Conservation (phyloP, 2,329 filamentous ascomycete genomes). For the Penicillium sp. region DNA sequence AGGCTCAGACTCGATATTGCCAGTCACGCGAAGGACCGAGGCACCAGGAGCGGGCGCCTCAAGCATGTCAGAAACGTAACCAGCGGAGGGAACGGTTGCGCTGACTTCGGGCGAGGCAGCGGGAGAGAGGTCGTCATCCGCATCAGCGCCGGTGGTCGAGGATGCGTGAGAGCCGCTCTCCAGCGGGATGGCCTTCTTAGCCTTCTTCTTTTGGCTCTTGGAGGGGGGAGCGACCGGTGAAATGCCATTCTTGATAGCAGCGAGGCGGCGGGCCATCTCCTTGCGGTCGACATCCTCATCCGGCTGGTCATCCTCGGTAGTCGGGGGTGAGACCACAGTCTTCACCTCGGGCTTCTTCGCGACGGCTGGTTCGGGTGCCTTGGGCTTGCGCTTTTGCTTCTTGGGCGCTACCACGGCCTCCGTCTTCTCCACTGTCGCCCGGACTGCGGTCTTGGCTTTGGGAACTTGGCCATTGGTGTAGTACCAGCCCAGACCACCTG, state of each 20-base stretch:
- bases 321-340: conserved; percentile 31
- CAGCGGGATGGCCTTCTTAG: conserved; percentile 67
- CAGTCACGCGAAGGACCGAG: conserved; percentile 76
- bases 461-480: conserved; percentile 40
- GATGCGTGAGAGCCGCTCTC: conserved; percentile 60
- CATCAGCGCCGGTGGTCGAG: conserved; percentile 72
- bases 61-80: conserved; percentile 88
- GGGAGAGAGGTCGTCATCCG: conserved; percentile 77
- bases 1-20: conserved; percentile 58
- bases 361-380: conserved; percentile 32
- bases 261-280: conserved; percentile 75
- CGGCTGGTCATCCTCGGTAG: conserved; percentile 35
- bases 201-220: conserved; percentile 64
- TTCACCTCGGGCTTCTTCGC: conserved; percentile 36
- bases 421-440: conserved; percentile 36
- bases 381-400: conserved; percentile 47
- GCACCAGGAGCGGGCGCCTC: conserved; percentile 70
- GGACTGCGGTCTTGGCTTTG: conserved; percentile 36
- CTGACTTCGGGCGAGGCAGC: conserved; percentile 64
- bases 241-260: conserved; percentile 70
- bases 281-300: conserved; percentile 68
- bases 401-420: conserved; percentile 38
- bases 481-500: conserved; percentile 46
- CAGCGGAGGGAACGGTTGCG: conserved; percentile 48
- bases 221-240: conserved; percentile 42